Evolutionary conservation across 345 rosid species (phyloP), one percentile per base, ranked within the genome.

Genomic region (Stellera chamaejasme): DNA sequence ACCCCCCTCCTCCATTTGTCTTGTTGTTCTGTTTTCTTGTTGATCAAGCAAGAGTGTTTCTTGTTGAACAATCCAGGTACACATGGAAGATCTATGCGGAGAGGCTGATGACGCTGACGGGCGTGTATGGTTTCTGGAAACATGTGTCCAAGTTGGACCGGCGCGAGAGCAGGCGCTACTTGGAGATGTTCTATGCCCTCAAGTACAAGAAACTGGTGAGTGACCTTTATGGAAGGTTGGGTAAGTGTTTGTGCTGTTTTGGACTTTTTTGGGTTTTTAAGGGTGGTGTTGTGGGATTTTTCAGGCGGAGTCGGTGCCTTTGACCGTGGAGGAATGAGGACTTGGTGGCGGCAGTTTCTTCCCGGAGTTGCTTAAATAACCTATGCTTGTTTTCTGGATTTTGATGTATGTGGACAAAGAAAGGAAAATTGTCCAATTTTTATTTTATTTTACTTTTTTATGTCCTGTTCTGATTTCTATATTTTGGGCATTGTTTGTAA

Each of bases 71-170:
- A 59, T 51, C 58, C 61, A 90, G 97, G 72, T 87, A 90, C 27
- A 90, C 97, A 5, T 90, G 97, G 97, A 66, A 87, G 58, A 90
- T 90, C 0, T 90, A 90, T 61, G 87, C 96, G 5, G 78, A 87
- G 69, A 75, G 96, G 78, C 86, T 90, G 45, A 52, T 90, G 79
- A 85, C 92, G 23, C 72, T 90, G 55, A 90, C 96, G 0, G 94
- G 85, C 50, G 97, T 90, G 6, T 87, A 90, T 23, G 96, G 96
- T 6, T 90, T 90, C 81, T 90, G 95, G 96, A 91, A 91, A 47
- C 95, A 88, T 25, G 98, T 92, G 3, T 86, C 98, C 0, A 92
- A 92, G 55, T 95, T 92, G n/a, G 95, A 92, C 54, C 87, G 79
- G 6, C 96, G 61, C 0, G 97, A 90, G 84, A 85, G 91, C 78